Conservation (phyloP, 23 red algal species). For the Agarophyton chilense region DNA sequence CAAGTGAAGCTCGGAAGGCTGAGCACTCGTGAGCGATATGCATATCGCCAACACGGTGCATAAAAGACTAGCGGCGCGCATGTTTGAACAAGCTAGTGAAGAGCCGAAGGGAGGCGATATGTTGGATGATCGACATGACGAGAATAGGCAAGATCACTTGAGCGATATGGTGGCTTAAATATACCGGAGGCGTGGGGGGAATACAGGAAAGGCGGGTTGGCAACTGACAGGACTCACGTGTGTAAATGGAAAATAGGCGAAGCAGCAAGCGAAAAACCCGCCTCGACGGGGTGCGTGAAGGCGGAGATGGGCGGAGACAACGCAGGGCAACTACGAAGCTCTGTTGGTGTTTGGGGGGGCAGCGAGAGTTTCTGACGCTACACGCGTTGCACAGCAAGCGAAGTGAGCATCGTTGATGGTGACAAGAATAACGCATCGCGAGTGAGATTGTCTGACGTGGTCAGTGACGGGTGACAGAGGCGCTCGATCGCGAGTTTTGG, state of each 20-base stretch:
- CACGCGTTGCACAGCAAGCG: not conserved
- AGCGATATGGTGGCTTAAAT: too few species aligned
- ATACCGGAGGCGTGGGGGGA: too few species aligned
- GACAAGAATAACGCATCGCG: not conserved
- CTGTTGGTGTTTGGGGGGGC: too few species aligned
- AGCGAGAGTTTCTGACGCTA: not conserved
- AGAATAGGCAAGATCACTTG: too few species aligned
- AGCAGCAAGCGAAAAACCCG: too few species aligned
- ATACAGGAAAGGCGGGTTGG: too few species aligned
- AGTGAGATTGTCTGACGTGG: not conserved
- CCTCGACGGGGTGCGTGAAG: too few species aligned
- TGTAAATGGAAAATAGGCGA: too few species aligned
- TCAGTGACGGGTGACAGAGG: not conserved
- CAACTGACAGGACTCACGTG: too few species aligned
- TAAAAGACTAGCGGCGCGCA: not conserved
- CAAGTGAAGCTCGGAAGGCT: not conserved
- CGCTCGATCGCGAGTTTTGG: too few species aligned
- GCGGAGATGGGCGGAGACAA: not conserved
- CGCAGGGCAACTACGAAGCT: too few species aligned
- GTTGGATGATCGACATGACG: too few species aligned
- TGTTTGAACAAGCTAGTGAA: not conserved
- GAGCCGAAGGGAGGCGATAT: not conserved
- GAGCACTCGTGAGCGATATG: not conserved
- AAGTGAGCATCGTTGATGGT: not conserved
- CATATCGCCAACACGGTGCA: slow-evolving; percentile 5